Conservation (phyloP, 768 basidiomycete genomes). For the Lactarius sp. region DNA sequence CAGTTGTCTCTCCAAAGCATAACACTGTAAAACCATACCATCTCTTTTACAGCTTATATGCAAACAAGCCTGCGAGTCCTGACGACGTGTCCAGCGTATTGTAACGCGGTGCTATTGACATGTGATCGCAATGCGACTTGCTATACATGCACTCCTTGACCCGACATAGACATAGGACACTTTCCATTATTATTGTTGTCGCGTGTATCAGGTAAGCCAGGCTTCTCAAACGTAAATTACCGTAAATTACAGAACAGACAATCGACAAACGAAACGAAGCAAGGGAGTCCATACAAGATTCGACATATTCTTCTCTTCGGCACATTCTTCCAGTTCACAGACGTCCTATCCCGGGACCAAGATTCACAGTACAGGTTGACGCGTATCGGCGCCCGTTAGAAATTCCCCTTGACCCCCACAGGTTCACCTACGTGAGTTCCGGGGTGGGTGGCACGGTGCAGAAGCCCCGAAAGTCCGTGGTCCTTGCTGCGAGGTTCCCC, state of each 20-base stretch:
- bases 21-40: no score
- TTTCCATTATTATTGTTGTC: not conserved
- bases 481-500: constrained; percentile 1
- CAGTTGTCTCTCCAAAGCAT: no score
- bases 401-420: not conserved
- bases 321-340: not conserved
- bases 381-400: not conserved
- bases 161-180: not conserved
- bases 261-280: not conserved
- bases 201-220: not conserved
- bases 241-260: not conserved
- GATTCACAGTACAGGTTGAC: not conserved
- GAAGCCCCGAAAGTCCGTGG: constrained; percentile 19
- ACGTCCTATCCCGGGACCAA: not conserved
- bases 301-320: not conserved
- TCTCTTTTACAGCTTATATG: no score
- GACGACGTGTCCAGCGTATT: no score
- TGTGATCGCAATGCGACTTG: not conserved
- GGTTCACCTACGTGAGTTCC: not conserved
- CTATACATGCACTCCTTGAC: no score
- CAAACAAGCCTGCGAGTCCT: no score
- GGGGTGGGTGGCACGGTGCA: constrained; percentile 16
- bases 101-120: no score
- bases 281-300: not conserved
- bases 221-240: constrained; percentile 2